These are phyloP conservation scores for Lachnellula cervina DNA, from an alignment of 2,329 filamentous ascomycete species.

Conservation along the genomic window DNA sequence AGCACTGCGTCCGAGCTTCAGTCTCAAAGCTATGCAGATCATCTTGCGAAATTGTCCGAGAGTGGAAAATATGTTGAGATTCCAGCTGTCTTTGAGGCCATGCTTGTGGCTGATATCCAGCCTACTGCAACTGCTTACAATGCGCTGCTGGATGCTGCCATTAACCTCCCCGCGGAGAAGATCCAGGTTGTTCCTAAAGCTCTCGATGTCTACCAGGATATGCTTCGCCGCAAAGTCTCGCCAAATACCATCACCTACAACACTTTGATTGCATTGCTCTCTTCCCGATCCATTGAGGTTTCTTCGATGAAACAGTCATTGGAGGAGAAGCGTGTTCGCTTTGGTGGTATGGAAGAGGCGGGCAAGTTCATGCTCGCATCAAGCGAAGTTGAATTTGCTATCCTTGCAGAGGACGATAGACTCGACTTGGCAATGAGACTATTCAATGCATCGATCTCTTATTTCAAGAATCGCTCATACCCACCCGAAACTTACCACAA, in stretches of 20 bases:
- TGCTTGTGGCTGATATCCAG: slow-evolving; percentile 76
- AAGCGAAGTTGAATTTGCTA: slow-evolving; percentile 79
- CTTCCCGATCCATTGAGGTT: slow-evolving; percentile 75
- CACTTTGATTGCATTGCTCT: slow-evolving; percentile 77
- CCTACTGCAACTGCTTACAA: slow-evolving; percentile 90
- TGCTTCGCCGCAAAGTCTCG: slow-evolving; percentile 78
- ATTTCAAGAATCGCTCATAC: slow-evolving; percentile 55
- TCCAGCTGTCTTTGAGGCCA: slow-evolving; percentile 82
- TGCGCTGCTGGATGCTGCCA: slow-evolving; percentile 76
- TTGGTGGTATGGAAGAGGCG: slow-evolving; percentile 76
- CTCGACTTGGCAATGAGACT: slow-evolving; percentile 80
- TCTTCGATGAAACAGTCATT: slow-evolving; percentile 65
- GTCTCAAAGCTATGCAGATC: slow-evolving; percentile 68
- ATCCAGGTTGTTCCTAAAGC: slow-evolving; percentile 86
- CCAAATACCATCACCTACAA: slow-evolving; percentile 85
- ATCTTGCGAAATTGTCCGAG: slow-evolving; percentile 69
- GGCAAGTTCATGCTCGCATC: slow-evolving; percentile 87
- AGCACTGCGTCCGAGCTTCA: slow-evolving; percentile 52
- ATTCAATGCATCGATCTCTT: slow-evolving; percentile 69
- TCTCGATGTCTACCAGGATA: slow-evolving; percentile 91
- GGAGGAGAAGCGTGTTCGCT: slow-evolving; percentile 78
- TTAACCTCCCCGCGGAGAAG: slow-evolving; percentile 72
- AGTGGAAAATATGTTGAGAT: slow-evolving; percentile 78
- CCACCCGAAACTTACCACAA: slow-evolving; percentile 79
- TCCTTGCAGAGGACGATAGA: slow-evolving; percentile 81